phyloP scores from a whole-genome alignment of 2,329 filamentous ascomycete species.

The Colletotrichum neosansevieriae region DNA sequence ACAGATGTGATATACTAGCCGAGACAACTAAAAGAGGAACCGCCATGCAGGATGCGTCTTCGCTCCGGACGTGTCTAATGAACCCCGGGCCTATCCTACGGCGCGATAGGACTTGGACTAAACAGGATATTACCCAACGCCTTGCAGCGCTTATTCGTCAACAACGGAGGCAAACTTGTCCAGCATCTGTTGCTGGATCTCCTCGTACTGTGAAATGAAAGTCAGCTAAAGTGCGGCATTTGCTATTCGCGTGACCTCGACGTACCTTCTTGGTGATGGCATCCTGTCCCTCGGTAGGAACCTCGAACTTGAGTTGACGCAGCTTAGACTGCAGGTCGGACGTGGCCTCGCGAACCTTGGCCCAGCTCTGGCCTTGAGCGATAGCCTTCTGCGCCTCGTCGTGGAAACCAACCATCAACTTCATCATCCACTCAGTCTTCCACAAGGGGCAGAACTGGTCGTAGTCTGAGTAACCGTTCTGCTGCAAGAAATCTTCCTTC shows the following conservation, averaged over 20 bases:
- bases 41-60: constrained; percentile 35
- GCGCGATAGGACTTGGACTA: constrained; percentile 31
- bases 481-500: constrained; percentile 99
- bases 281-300: constrained; percentile 87
- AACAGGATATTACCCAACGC: constrained; percentile 19
- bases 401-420: constrained; percentile 97
- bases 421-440: constrained; percentile 99
- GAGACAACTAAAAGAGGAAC: constrained; percentile 35
- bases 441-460: constrained; percentile 99
- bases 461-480: constrained; percentile 99
- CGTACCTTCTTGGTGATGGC: constrained; percentile 84
- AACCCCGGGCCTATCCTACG: constrained; percentile 21
- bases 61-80: constrained; percentile 34
- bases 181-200: constrained; percentile 88
- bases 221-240: constrained; percentile 53
- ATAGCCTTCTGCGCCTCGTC: constrained; percentile 98
- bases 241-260: not conserved
- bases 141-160: constrained; percentile 77
- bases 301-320: constrained; percentile 95
- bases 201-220: constrained; percentile 78
- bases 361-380: constrained; percentile 90
- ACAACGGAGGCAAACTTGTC: constrained; percentile 97
- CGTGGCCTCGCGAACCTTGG: constrained; percentile 92
- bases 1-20: constrained; percentile 40
- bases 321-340: constrained; percentile 86